phyloP scores from a whole-genome alignment of 2,329 filamentous ascomycete species.

The Penicillium sp. region DNA sequence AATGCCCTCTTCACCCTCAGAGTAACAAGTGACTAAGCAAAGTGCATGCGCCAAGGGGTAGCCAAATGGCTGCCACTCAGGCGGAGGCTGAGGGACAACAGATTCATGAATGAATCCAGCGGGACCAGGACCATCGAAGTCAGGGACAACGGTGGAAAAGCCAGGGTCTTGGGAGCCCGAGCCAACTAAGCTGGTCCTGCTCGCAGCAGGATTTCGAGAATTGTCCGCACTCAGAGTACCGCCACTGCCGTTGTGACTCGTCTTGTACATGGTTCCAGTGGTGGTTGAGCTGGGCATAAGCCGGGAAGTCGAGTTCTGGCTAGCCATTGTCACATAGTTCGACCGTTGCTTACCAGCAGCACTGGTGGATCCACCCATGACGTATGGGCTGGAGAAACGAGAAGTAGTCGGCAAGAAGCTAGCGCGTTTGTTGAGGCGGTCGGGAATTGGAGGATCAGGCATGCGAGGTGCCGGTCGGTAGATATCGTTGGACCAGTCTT shows the following conservation, averaged over 20 bases:
- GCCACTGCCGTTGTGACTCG: constrained; percentile 57
- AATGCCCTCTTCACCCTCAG: constrained; percentile 88
- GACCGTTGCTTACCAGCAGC: constrained; percentile 53
- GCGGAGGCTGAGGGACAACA: constrained; percentile 92
- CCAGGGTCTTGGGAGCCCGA: constrained; percentile 50
- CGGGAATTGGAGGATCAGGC: constrained; percentile 70
- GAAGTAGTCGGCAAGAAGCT: constrained; percentile 94
- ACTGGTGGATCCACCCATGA: constrained; percentile 55
- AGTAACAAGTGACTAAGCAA: constrained; percentile 94
- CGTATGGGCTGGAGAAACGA: constrained; percentile 88
- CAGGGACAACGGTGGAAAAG: constrained; percentile 56
- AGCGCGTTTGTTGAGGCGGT: constrained; percentile 74
- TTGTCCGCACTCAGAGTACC: constrained; percentile 54
- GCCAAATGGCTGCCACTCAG: constrained; percentile 96
- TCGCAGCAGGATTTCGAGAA: constrained; percentile 41
- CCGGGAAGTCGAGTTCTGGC: constrained; percentile 74
- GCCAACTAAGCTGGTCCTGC: constrained; percentile 62
- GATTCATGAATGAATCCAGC: constrained; percentile 95
- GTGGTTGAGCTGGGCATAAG: constrained; percentile 58
- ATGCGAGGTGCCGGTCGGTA: constrained; percentile 86
- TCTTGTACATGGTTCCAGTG: constrained; percentile 68
- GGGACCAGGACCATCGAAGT: constrained; percentile 73
- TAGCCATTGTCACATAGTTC: constrained; percentile 91
- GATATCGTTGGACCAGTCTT: constrained; percentile 97
- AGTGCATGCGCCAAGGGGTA: constrained; percentile 92